Conservation (phyloP, 2,329 filamentous ascomycete species). For the Sphaerostilbella broomeana region DNA sequence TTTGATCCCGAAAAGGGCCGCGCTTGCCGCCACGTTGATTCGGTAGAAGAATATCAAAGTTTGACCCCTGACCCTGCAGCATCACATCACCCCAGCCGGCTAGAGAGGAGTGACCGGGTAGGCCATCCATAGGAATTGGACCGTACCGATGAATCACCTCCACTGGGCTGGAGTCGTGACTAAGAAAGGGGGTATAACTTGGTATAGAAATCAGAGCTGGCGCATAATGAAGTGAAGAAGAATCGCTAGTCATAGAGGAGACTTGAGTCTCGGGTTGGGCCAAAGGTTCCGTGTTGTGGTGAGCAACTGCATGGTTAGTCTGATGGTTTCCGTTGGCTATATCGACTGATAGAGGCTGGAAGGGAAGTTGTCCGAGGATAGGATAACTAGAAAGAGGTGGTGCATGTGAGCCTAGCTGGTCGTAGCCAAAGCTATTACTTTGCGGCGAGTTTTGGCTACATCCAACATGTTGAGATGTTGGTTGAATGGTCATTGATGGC, state of each 20-base stretch:
- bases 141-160: constrained; percentile 17
- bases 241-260: background rate
- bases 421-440: background rate
- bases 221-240: background rate
- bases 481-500: constrained; percentile 12
- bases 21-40: constrained; percentile 33
- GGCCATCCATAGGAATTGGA: constrained; percentile 10
- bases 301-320: too few species aligned
- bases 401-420: background rate
- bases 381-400: constrained; percentile 6
- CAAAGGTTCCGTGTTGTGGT: too few species aligned
- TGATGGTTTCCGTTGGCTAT: too few species aligned
- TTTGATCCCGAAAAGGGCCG: constrained; percentile 49
- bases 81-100: constrained; percentile 17
- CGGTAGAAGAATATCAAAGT: constrained; percentile 24
- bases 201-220: background rate
- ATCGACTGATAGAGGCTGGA: constrained; percentile 7
- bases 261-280: constrained; percentile 1
- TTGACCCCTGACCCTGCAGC: constrained; percentile 20
- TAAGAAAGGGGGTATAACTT: constrained; percentile 1
- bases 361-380: background rate
- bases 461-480: background rate
- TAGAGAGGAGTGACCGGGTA: constrained; percentile 5
- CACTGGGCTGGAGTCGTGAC: background rate
- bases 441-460: background rate